Conservation (phyloP, 2,329 filamentous ascomycete genomes). For the Sclerotinia glacialis region DNA sequence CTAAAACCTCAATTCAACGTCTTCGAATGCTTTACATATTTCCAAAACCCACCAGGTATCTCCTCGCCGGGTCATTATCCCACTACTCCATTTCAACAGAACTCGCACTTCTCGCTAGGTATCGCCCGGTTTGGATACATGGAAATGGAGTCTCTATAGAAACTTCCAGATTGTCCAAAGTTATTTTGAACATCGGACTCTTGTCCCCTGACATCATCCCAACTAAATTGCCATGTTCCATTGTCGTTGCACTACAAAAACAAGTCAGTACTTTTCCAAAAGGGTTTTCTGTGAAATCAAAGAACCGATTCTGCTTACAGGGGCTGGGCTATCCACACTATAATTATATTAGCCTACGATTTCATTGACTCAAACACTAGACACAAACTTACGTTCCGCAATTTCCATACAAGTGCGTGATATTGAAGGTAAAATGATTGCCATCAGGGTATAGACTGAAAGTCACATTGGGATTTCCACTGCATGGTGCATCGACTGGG, state of each 20-base stretch:
- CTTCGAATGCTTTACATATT: neutral
- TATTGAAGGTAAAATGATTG: constrained; percentile 26
- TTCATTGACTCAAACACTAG: neutral
- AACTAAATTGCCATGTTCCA: constrained; percentile 28
- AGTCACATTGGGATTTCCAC: constrained; percentile 26
- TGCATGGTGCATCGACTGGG: constrained; percentile 24
- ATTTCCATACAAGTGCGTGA: constrained; percentile 28
- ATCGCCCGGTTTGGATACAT: constrained; percentile 30
- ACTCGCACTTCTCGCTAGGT: constrained; percentile 28
- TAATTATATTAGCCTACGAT: neutral
- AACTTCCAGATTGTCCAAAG: constrained; percentile 29
- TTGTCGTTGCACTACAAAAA: constrained; percentile 26
- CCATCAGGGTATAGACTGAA: constrained; percentile 28
- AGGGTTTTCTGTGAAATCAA: neutral
- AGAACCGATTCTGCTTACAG: neutral
- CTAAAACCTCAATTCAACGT: neutral
- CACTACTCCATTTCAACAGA: constrained; percentile 26
- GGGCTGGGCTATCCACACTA: neutral
- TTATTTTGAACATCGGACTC: constrained; percentile 30
- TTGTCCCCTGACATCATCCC: constrained; percentile 29
- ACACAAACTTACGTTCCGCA: constrained; percentile 25
- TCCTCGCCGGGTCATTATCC: neutral
- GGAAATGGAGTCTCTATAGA: constrained; percentile 10
- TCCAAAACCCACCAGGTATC: neutral
- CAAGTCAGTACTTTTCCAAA: constrained; percentile 1